Evolutionary conservation across 805 yeast species (phyloP).

Genomic region (Candida pseudoglaebosa): DNA sequence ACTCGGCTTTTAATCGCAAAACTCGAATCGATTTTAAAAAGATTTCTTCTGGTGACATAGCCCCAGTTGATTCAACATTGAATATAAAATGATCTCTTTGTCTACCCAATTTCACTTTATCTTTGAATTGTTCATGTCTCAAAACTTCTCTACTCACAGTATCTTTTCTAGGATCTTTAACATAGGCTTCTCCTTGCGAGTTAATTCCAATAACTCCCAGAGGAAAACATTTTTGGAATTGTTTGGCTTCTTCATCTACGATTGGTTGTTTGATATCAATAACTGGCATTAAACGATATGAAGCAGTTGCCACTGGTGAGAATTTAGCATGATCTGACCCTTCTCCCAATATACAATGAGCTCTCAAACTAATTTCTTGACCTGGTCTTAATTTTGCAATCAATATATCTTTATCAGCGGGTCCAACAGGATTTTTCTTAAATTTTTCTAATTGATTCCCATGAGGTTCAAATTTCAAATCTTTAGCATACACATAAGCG

Average conservation of each 20-base stretch:
- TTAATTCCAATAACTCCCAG: conserved; percentile 84
- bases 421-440: conserved; percentile 61
- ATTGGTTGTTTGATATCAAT: conserved; percentile 76
- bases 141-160: conserved; percentile 96
- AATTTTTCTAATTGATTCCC: conserved; percentile 78
- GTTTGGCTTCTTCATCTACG: conserved; percentile 68
- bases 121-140: conserved; percentile 87
- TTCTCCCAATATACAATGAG: conserved; percentile 85
- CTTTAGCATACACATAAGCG: conserved; percentile 84
- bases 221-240: conserved; percentile 87
- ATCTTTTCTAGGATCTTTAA: conserved; percentile 87
- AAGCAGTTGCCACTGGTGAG: conserved; percentile 95
- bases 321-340: conserved; percentile 97
- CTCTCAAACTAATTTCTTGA: conserved; percentile 87
- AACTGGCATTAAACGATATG: conserved; percentile 87
- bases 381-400: conserved; percentile 94
- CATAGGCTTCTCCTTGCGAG: conserved; percentile 65
- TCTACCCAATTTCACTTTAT: conserved; percentile 88
- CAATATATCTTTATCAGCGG: conserved; percentile 85
- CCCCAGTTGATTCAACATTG: conserved; percentile 93
- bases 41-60: conserved; percentile 95
- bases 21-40: conserved; percentile 87
- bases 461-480: conserved; percentile 85
- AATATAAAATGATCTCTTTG: conserved; percentile 89
- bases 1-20: conserved; percentile 79